phyloP scores from a whole-genome alignment of 352 stramenopile species.

The Phytophthora pseudosyringae region DNA sequence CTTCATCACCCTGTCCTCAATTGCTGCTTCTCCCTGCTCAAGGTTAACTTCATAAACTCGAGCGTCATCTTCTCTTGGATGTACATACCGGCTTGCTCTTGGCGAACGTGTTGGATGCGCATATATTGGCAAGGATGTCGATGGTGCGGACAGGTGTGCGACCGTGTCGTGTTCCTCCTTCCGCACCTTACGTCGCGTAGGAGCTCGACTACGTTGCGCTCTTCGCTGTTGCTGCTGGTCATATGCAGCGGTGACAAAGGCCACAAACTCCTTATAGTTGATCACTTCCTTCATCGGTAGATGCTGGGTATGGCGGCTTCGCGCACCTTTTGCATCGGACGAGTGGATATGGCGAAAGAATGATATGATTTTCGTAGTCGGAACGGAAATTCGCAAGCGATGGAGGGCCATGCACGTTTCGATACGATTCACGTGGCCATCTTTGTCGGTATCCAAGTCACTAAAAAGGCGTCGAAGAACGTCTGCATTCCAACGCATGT shows the following conservation, averaged over 20 bases:
- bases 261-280: conserved; percentile 80
- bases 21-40: conserved; percentile 7
- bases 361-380: conserved; percentile 58
- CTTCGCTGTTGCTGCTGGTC: conserved; percentile 41
- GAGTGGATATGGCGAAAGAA: conserved; percentile 73
- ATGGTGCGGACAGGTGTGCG: conserved; percentile 14
- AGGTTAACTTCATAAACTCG: conserved; percentile 29
- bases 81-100: neutral
- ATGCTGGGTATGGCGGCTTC: conserved; percentile 11
- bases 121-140: conserved; percentile 35
- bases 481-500: conserved; percentile 48
- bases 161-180: conserved; percentile 1
- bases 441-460: conserved; percentile 70
- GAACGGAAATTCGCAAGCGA: conserved; percentile 67
- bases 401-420: conserved; percentile 79
- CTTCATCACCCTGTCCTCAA: conserved; percentile 36
- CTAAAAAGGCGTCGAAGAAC: conserved; percentile 81
- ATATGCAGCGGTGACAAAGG: conserved; percentile 67
- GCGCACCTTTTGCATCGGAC: neutral
- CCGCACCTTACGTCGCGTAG: neutral
- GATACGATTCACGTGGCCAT: conserved; percentile 75
- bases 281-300: conserved; percentile 66
- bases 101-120: conserved; percentile 9
- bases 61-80: conserved; percentile 11
- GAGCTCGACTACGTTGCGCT: neutral